Evolutionary conservation across 2,329 filamentous ascomycete species (phyloP).

Genomic region (Aspergillus tamarii): DNA sequence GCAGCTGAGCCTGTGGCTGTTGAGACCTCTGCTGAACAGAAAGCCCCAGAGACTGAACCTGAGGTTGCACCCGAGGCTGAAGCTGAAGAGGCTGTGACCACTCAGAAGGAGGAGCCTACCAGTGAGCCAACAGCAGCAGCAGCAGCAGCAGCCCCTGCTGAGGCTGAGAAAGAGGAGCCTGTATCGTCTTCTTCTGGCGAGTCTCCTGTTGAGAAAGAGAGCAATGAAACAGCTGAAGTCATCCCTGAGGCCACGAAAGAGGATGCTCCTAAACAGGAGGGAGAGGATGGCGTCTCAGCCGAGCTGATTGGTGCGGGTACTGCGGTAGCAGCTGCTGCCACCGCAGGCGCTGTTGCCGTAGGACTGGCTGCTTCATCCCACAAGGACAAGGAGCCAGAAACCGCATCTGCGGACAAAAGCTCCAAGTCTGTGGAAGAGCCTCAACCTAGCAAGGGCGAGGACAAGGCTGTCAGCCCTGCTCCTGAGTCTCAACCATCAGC

Average conservation of each 20-base stretch:
- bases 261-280: slow-evolving; percentile 14
- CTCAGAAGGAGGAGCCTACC: slow-evolving; percentile 10
- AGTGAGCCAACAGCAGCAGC: neutral
- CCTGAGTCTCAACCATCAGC: slow-evolving; percentile 32
- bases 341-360: slow-evolving; percentile 24
- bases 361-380: slow-evolving; percentile 27
- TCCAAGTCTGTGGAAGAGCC: slow-evolving; percentile 9
- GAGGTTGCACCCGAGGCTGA: slow-evolving; percentile 9
- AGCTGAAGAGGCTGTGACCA: slow-evolving; percentile 1
- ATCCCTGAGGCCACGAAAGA: neutral
- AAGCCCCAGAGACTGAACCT: slow-evolving; percentile 7
- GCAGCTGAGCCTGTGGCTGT: slow-evolving; percentile 7
- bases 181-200: neutral
- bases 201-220: neutral
- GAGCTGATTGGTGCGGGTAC: slow-evolving; percentile 33
- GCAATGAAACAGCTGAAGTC: neutral
- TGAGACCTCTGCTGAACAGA: slow-evolving; percentile 13
- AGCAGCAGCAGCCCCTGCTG: slow-evolving; percentile 11
- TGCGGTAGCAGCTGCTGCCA: slow-evolving; percentile 26
- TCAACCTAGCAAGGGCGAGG: slow-evolving; percentile 20
- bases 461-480: slow-evolving; percentile 27
- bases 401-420: slow-evolving; percentile 17
- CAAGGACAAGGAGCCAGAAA: slow-evolving; percentile 18
- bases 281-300: slow-evolving; percentile 24
- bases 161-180: slow-evolving; percentile 12